Evolutionary conservation across 371 early-diverging fungal genomes (phyloP).

Genomic region (Mucor racemosus): DNA sequence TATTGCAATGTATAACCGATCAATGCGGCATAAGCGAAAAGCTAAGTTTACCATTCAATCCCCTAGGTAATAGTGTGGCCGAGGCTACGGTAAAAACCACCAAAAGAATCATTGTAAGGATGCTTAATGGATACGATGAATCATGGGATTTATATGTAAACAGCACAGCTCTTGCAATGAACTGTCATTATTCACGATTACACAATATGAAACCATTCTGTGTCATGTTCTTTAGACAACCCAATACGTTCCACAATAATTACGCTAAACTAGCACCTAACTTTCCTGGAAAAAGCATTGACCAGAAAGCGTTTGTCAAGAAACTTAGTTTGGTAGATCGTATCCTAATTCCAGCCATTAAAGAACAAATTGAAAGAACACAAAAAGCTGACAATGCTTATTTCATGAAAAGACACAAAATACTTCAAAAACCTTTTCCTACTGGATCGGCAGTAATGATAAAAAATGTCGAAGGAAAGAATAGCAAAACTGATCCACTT

Average conservation of each 20-base stretch:
- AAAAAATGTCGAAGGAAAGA: background rate
- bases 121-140: too few relatives aligned
- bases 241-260: background rate
- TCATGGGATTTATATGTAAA: too few relatives aligned
- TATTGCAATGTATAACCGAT: too few relatives aligned
- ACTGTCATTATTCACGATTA: too few relatives aligned
- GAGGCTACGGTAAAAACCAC: too few relatives aligned
- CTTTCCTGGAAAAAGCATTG: too few relatives aligned
- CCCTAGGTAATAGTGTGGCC: too few relatives aligned
- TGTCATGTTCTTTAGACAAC: background rate
- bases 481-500: background rate
- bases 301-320: background rate
- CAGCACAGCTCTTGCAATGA: too few relatives aligned
- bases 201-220: background rate
- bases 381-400: constrained; percentile 8
- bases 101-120: too few relatives aligned
- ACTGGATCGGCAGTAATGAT: background rate
- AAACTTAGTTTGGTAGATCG: background rate
- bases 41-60: too few relatives aligned
- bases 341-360: background rate
- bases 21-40: too few relatives aligned
- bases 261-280: too few relatives aligned
- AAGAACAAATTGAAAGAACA: background rate
- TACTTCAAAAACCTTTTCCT: background rate
- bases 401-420: constrained; percentile 9